Percentiles rank a stretch among this genome's conserved stretches.
These are phyloP conservation scores for Tetrastigma voinierianum DNA, from an alignment of 164 flowering plant genomes.

Conservation along the genomic window DNA sequence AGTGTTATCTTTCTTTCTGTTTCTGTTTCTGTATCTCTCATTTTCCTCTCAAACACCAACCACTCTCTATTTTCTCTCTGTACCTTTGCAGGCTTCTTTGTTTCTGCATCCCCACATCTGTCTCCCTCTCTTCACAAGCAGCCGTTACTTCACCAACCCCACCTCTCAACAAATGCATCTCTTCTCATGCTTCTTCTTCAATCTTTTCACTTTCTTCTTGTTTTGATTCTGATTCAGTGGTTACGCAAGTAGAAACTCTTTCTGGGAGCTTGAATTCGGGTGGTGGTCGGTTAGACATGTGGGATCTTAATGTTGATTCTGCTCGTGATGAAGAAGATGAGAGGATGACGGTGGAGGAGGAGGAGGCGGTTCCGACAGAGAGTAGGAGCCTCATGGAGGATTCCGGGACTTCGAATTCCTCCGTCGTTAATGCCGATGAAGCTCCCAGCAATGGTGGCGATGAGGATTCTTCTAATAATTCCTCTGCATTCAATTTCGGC, in stretches of 20 bases:
- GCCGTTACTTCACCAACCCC: too few species aligned
- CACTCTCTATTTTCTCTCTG: too few species aligned
- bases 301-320: conserved; percentile 43
- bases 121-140: too few species aligned
- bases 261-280: too few species aligned
- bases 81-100: too few species aligned
- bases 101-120: too few species aligned
- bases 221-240: background rate
- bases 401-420: conserved; percentile 62
- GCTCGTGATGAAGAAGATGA: conserved; percentile 1
- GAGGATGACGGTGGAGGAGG: background rate
- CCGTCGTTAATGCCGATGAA: conserved; percentile 55
- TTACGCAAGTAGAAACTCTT: conserved; percentile 1
- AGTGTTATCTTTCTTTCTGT: too few species aligned
- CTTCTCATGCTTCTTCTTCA: background rate
- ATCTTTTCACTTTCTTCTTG: background rate
- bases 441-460: conserved; percentile 40
- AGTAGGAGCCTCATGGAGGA: conserved; percentile 35
- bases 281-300: conserved; percentile 17
- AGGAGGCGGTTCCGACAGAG: conserved; percentile 9
- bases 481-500: conserved; percentile 38
- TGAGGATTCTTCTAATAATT: conserved; percentile 38
- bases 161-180: too few species aligned
- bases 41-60: too few species aligned
- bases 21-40: too few species aligned